These are phyloP conservation scores for Rhodotorula mucilaginosa DNA, from an alignment of 1,284 basidiomycete genomes.

Conservation along the genomic window DNA sequence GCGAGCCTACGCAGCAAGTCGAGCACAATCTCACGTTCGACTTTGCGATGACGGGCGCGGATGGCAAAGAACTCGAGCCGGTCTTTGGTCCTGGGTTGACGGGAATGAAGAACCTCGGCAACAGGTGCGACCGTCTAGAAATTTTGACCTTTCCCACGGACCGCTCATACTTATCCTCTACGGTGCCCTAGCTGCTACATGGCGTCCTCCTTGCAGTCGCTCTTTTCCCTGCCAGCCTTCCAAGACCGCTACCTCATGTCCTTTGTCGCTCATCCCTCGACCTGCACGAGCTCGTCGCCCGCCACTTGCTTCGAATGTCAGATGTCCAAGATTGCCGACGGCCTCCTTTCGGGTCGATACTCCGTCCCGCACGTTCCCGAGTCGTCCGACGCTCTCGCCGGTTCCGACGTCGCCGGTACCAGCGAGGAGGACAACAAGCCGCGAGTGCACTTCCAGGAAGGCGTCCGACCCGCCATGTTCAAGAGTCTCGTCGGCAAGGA, in stretches of 20 bases:
- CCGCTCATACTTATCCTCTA: too few relatives aligned
- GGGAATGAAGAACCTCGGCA: slow-evolving; percentile 88
- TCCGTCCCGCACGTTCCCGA: slow-evolving; percentile 60
- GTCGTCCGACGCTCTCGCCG: slow-evolving; percentile 44
- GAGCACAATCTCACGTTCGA: slow-evolving; percentile 95
- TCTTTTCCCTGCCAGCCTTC: slow-evolving; percentile 81
- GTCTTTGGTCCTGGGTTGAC: slow-evolving; percentile 86
- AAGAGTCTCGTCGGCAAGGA: slow-evolving; percentile 88
- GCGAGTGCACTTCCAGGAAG: slow-evolving; percentile 70
- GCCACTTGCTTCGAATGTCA: slow-evolving; percentile 91
- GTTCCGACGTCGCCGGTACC: slow-evolving; percentile 22
- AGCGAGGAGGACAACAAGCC: slow-evolving; percentile 9
- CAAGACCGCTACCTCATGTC: slow-evolving; percentile 66
- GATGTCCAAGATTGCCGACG: slow-evolving; percentile 88
- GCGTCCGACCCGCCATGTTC: slow-evolving; percentile 78
- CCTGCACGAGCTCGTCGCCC: slow-evolving; percentile 68
- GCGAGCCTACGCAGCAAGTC: slow-evolving; percentile 66
- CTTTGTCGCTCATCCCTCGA: slow-evolving; percentile 60
- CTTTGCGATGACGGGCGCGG: slow-evolving; percentile 87
- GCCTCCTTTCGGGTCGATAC: slow-evolving; percentile 88
- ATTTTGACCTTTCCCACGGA: neutral
- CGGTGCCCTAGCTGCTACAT: slow-evolving; percentile 77
- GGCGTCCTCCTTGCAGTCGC: slow-evolving; percentile 83
- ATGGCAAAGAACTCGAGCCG: slow-evolving; percentile 82
- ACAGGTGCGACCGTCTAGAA: slow-evolving; percentile 59